Base-by-base conservation (phyloP, 225 moss, liverwort and hornwort species). In the Sphagnum contortum region DNA sequence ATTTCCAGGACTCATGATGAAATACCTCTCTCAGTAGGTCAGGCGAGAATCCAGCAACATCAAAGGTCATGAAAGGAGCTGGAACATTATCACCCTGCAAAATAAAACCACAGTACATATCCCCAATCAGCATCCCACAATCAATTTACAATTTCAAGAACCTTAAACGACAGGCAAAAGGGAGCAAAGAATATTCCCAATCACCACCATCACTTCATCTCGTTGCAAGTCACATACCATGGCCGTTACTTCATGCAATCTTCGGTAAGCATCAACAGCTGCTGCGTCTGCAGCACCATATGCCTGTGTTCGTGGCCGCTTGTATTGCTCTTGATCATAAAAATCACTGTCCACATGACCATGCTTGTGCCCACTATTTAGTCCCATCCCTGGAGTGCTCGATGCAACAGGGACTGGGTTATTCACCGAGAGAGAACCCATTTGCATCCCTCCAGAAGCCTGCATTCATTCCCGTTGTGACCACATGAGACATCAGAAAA, bases 51-150 rank as follows among this genome's bases (percentile, higher is more conserved):
- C 89, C 88, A 12, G 89, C 94, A 57, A 91, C 85, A 63, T 94
- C 94, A 59, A 94, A 94, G 49, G 83, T 88, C 91, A 94, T 89
- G 44, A 88, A 89, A 12, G 94, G 94, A 55, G 89, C 80, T 12
- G 94, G 94, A 11, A 94, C 94, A 71, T 94, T 94, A 9, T 91
- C 91, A 57, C 94, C 94, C 94, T 94, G 84, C 53, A n/a, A 58
- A 4, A 64, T 2, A 29, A 52, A 10, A 5, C 52, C 9, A 29
- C 29, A 29, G 29, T 1, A 29, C 29, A 29, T 29, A 29, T 29
- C 29, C 29, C 29, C 29, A 29, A 29, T 29, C 29, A 29, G 29
- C 29, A 29, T 29, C 29, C 29, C 29, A 29, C 29, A 29, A 1
- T 29, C 29, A 29, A 29, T 29, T 29, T 29, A 29, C 29, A 29